Base-by-base conservation (phyloP, 2,329 filamentous ascomycete genomes). In the Apiospora koreana region DNA sequence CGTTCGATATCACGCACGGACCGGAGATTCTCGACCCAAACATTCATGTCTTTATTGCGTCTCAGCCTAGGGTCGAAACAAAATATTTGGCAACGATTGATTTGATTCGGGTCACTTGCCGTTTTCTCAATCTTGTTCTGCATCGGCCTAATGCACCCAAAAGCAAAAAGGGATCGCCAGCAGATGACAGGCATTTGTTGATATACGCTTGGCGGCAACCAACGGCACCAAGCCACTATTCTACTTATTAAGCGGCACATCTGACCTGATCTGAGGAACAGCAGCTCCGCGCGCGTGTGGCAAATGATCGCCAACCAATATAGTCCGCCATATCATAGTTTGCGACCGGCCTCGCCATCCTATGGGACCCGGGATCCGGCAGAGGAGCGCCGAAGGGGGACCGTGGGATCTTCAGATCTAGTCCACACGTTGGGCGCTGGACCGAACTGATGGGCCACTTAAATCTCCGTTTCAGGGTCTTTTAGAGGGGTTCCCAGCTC, bases 341-440 rank as follows among this genome's bases (percentile, higher is more conserved):
- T 38, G 21, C 18, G 31, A 38, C 54, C 54, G 54, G 54, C 38
- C 54, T n/a, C 18, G 31, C 54, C 31, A 35, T 8, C 31, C 54
- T 38, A 62, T 62, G 54, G 31, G 31, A 62, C 25, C 25, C 50
- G 50, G 54, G 9, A 62, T 38, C 31, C 54, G 54, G 54, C 54
- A 62, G 54, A 14, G 28, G 1, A 9, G 18, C 28, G 3, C 54
- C 54, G 54, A 31, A 38, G 38, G 54, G 38, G 31, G 54, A 21
- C 54, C 54, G 31, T 18, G 54, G 48, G 31, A 62, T 62, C 54
- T n/a, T 38, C 54, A 62, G 54, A 62, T 62, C 54, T 62, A 62
- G 54, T 62, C 54, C 54, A 62, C 54, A 62, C 54, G 54, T 62
- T 38, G 54, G 54, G 54, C 31, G n/a, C 9, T 62, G 54, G 54